A percentile compares a stretch with the other conserved stretches of the same genome.
phyloP scores from a whole-genome alignment of 2,329 filamentous ascomycete genomes.

The Fusarium lyarnte region DNA sequence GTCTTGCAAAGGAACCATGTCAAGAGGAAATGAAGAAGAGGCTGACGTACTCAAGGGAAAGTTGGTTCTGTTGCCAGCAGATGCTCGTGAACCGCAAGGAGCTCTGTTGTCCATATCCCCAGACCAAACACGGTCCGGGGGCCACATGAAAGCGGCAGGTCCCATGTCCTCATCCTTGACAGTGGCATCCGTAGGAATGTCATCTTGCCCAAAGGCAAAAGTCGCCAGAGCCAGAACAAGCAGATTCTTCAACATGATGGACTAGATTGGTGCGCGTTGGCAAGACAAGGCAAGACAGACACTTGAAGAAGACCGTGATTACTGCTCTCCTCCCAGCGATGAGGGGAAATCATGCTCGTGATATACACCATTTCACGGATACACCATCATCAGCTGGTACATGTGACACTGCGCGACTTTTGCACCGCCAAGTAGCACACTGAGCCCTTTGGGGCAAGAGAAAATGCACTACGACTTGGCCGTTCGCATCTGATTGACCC shows the following conservation, averaged over 20 bases:
- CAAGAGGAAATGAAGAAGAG: not conserved
- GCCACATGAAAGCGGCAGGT: slow-evolving; percentile 70
- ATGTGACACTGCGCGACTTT: slow-evolving; percentile 13
- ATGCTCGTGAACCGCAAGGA: slow-evolving; percentile 64
- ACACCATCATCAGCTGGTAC: not conserved
- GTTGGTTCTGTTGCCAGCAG: slow-evolving; percentile 59
- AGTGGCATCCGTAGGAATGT: slow-evolving; percentile 14
- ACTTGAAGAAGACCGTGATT: not conserved
- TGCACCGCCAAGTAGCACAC: slow-evolving; percentile 9
- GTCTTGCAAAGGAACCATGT: fast-evolving
- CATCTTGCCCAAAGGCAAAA: slow-evolving; percentile 13
- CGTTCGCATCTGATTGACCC: not conserved
- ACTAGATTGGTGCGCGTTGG: too few species aligned
- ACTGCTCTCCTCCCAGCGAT: not conserved
- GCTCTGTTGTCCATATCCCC: slow-evolving; percentile 63
- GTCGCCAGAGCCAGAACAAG: slow-evolving; percentile 20
- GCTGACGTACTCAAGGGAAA: slow-evolving; percentile 61
- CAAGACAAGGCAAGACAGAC: not conserved
- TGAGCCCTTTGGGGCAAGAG: not conserved
- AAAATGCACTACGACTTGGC: not conserved
- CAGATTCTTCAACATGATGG: slow-evolving; percentile 19
- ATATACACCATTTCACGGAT: slow-evolving; percentile 17
- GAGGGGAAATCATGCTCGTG: slow-evolving; percentile 10
- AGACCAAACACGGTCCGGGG: slow-evolving; percentile 64
- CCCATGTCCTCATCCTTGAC: slow-evolving; percentile 53